These are phyloP conservation scores for Kluyveromyces sp. DNA, from an alignment of 1,139 yeast species.

Conservation along the genomic window DNA sequence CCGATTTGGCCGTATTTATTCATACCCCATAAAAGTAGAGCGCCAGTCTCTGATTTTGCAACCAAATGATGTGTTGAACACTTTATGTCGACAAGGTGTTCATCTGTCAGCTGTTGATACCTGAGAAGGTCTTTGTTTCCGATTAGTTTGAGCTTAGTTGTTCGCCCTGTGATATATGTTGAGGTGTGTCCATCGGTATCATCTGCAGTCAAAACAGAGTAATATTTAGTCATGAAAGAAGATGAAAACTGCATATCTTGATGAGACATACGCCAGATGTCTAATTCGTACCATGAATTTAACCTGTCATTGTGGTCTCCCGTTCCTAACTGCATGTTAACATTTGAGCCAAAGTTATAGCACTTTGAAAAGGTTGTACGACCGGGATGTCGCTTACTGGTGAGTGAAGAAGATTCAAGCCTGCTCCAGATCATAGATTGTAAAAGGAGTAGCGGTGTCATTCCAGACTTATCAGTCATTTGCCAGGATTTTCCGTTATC, in stretches of 20 bases:
- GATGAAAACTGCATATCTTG: constrained; percentile 30
- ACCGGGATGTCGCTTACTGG: neutral
- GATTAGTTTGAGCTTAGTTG: constrained; percentile 59
- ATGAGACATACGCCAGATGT: constrained; percentile 29
- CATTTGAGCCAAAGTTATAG: constrained; percentile 59
- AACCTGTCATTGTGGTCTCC: constrained; percentile 58
- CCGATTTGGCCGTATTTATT: constrained; percentile 66
- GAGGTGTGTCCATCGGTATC: constrained; percentile 29
- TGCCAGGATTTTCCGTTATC: constrained; percentile 23
- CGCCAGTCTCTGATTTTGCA: constrained; percentile 44
- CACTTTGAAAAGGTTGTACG: constrained; percentile 39
- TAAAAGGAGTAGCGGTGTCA: constrained; percentile 55
- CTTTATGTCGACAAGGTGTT: constrained; percentile 35
- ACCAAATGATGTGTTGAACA: constrained; percentile 65
- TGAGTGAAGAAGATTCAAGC: too few species aligned
- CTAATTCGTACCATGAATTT: constrained; percentile 9
- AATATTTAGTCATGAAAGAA: constrained; percentile 56
- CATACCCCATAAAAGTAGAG: constrained; percentile 72
- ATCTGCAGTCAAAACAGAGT: constrained; percentile 52
- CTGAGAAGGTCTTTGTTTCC: constrained; percentile 43
- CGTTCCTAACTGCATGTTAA: constrained; percentile 58
- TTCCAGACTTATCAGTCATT: constrained; percentile 59
- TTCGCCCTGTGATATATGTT: constrained; percentile 30
- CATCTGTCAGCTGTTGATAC: constrained; percentile 18
- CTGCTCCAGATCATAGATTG: constrained; percentile 6